Evolutionary conservation across 169 alveolate species (phyloP), one percentile per base, ranked within the genome.

Genomic region (Pseudocohnilembus persalinus): DNA sequence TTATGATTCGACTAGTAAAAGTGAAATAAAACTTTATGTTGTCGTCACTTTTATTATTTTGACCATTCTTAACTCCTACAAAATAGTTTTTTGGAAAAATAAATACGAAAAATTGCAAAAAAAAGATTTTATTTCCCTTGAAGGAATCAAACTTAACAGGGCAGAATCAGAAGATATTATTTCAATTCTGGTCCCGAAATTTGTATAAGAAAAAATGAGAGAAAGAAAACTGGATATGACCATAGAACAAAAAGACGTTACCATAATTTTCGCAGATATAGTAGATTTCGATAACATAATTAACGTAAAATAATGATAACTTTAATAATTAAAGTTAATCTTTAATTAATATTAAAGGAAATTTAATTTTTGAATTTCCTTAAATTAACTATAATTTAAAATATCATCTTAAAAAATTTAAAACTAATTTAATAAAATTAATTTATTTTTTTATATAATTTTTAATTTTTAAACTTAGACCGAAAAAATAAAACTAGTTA

Each of bases 401-500:
- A n/a, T n/a, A n/a, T n/a, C n/a, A n/a, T n/a, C n/a, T n/a, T n/a
- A n/a, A n/a, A n/a, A n/a, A n/a, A n/a, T n/a, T n/a, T n/a, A n/a
- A n/a, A 49, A 49, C 4, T 49, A 49, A 11, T 49, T 49, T 11
- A 11, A 49, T 20, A 49, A 4, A 49, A 11, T 49, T 49, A 49
- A 20, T 11, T 49, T 49, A 49, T 49, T 11, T 49, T 49, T 49
- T 49, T 49, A 49, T 11, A 49, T 49, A 49, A 49, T 11, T 11
- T 49, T 11, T 11, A 49, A 49, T 49, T 49, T 49, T 11, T 11
- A n/a, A n/a, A n/a, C n/a, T n/a, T n/a, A 49, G 68, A 11, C 68
- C 20, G 96, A 95, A 49, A 99, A 99, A 35, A 95, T 96, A 49
- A 98, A 98, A 34, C 96, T 98, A 29, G 98, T 98, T 24, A 97